phyloP scores from a whole-genome alignment of 2,329 filamentous ascomycete genomes.

The Penicillium sp. region DNA sequence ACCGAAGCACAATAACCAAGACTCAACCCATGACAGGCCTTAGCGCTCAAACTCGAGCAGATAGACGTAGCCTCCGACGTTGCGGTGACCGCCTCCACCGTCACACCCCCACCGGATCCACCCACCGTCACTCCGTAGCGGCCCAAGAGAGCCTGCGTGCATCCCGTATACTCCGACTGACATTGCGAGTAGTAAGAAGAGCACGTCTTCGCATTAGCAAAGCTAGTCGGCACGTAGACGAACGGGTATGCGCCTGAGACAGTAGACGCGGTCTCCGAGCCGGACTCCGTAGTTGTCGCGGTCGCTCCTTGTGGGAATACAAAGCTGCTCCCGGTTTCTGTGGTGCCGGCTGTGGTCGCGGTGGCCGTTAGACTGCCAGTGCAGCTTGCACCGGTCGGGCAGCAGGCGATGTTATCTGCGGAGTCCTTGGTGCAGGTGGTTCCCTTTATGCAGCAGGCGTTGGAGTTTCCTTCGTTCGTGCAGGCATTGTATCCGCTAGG shows the following conservation, averaged over 20 bases:
- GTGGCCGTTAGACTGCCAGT: slow-evolving; percentile 52
- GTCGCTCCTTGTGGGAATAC: slow-evolving; percentile 36
- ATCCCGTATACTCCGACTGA: slow-evolving; percentile 48
- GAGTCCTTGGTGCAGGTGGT: slow-evolving; percentile 58
- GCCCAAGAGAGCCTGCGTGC: slow-evolving; percentile 49
- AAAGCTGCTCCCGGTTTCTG: slow-evolving; percentile 28
- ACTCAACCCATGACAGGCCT: slow-evolving; percentile 52
- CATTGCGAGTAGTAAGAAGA: slow-evolving; percentile 57
- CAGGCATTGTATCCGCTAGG: slow-evolving; percentile 56
- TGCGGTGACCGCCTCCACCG: slow-evolving; percentile 47
- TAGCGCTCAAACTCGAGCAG: slow-evolving; percentile 48
- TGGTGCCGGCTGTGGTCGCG: slow-evolving; percentile 20
- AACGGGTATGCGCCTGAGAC: slow-evolving; percentile 55
- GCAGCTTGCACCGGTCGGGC: slow-evolving; percentile 58
- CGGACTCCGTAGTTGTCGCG: slow-evolving; percentile 25
- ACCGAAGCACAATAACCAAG: slow-evolving; percentile 46
- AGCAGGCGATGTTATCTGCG: slow-evolving; percentile 62
- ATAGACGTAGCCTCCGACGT: slow-evolving; percentile 44
- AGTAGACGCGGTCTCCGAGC: slow-evolving; percentile 39
- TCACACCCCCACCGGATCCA: slow-evolving; percentile 50
- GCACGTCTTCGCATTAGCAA: slow-evolving; percentile 53
- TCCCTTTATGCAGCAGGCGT: slow-evolving; percentile 57
- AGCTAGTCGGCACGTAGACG: slow-evolving; percentile 55
- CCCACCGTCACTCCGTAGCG: slow-evolving; percentile 54
- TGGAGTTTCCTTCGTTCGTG: slow-evolving; percentile 52